Evolutionary conservation across 192 early-diverging fungal genomes (phyloP), one percentile per base, ranked within the genome.

Genomic region (Coemansia sp.): DNA sequence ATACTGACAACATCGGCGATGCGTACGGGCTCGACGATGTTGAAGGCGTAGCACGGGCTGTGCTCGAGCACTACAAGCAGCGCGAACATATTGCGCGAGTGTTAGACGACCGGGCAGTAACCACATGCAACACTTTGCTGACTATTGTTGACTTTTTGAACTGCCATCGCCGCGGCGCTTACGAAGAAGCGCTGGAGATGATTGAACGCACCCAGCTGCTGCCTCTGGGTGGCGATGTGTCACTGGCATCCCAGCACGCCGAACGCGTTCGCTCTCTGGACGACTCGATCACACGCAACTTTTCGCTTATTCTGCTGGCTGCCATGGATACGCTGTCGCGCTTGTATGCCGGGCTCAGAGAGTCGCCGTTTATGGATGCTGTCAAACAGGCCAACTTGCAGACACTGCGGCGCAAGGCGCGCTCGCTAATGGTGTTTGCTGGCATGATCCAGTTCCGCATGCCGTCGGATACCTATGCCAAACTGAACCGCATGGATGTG

Each of bases 361-460:
- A 76, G 37, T 86, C 85, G 60, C 82, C 84, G 10, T 83, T 62
- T 29, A 29, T 81, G 65, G 70, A 67, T 29, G 57, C 58, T 5
- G 66, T 70, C 43, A 79, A 76, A 63, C 80, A 83, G 24, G 74
- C 81, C 24, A 72, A 83, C 24, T 65, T 87, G 63, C 63, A 68
- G 48, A 79, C 84, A 49, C 65, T 90, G 50, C 85, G 85, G 56
- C 77, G 83, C 24, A 82, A 84, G 52, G 87, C 87, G n/a, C 83
- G 88, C 47, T 79, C 86, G 0, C 41, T 96, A 24, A 86, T 91
- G 77, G 84, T 90, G 58, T 94, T 92, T 87, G 89, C 89, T 1
- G 92, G 94, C 7, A 86, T 86, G 65, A 86, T 96, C 56, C 90
- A 91, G 79, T 94, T 92, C 81, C 76, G 90, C 11, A 90, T 96